These are phyloP conservation scores for Camellia granthamiana DNA, from an alignment of 148 eudicot species.

Conservation along the genomic window DNA sequence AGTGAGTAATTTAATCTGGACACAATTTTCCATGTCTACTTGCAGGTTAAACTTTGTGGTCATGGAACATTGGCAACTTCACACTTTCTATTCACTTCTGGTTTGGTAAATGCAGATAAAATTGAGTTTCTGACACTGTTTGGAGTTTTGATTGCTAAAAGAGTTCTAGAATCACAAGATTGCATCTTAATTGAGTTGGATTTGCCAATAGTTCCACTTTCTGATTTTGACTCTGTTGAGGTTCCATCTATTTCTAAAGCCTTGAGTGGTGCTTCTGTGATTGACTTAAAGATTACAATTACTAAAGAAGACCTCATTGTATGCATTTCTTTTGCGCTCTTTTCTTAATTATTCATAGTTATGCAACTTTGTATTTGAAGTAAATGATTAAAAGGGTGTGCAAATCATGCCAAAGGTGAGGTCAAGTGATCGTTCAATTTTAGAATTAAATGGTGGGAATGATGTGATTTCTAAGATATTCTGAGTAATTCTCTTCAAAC, in stretches of 20 bases:
- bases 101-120: slow-evolving; percentile 40
- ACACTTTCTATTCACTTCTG: slow-evolving; percentile 63
- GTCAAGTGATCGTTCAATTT: background rate
- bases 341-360: background rate
- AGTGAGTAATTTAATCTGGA: background rate
- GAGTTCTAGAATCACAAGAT: slow-evolving; percentile 28
- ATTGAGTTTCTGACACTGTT: slow-evolving; percentile 73
- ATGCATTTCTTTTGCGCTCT: slow-evolving; percentile 16
- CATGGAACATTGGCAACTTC: slow-evolving; percentile 92
- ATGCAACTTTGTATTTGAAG: background rate
- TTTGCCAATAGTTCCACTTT: slow-evolving; percentile 47
- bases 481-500: too few relatives aligned
- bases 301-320: slow-evolving; percentile 50
- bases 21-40: background rate
- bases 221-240: slow-evolving; percentile 37
- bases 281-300: slow-evolving; percentile 53
- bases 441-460: background rate
- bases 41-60: slow-evolving; percentile 77
- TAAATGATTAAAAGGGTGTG: too few relatives aligned
- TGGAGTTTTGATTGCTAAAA: slow-evolving; percentile 70
- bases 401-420: too few relatives aligned
- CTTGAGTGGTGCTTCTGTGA: slow-evolving; percentile 36
- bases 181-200: slow-evolving; percentile 57
- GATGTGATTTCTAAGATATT: background rate
- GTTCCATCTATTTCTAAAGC: slow-evolving; percentile 40